Base-by-base conservation (phyloP, 768 basidiomycete genomes). In the Trametes cubensis region DNA sequence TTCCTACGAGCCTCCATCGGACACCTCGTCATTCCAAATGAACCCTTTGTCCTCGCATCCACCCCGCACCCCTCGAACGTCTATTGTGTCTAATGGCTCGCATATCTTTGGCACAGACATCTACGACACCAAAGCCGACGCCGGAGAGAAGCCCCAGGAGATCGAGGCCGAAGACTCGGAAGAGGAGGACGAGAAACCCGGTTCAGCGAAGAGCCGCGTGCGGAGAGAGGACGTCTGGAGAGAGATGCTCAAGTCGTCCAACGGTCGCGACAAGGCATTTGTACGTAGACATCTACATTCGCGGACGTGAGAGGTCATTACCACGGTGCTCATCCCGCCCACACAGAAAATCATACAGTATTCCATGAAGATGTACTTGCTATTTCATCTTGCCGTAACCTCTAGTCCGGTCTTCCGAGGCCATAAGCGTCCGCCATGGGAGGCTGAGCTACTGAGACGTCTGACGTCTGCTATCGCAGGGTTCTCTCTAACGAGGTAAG, bases 271-370 rank as follows among this genome's bases (percentile, higher is more conserved):
- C 75, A 94, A 94, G 77, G 85, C 86, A 28, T 88, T 94, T 71
- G 92, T 94, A 76, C 70, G 90, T 82, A 42, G 46, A 48, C 39
- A 47, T 49, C 48, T 44, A 38, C 30, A 40, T 42, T 62, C 42
- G 10, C 6, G 20, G 44, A 20, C 18, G 34, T 14, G 34, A 17
- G 28, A 34, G 53, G 5, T 25, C 42, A 7, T 14, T 6, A 49
- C 18, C 13, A 8, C 14, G 18, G 28, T 45, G 64, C 54, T 69
- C 51, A 39, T 50, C 3, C n/a, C n/a, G 53, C 51, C 17, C 40
- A 26, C 42, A 51, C 65, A 94, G 92, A 94, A 94, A 92, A 69
- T 93, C 58, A 85, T 94, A 58, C 92, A 94, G 78, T 94, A 94
- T 72, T 82, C 88, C 23, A 83, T 94, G 63, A 84, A 85, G 49